These are phyloP conservation scores for Sugiyamaella japonica DNA, from an alignment of 1,139 yeast genomes.

Conservation along the genomic window DNA sequence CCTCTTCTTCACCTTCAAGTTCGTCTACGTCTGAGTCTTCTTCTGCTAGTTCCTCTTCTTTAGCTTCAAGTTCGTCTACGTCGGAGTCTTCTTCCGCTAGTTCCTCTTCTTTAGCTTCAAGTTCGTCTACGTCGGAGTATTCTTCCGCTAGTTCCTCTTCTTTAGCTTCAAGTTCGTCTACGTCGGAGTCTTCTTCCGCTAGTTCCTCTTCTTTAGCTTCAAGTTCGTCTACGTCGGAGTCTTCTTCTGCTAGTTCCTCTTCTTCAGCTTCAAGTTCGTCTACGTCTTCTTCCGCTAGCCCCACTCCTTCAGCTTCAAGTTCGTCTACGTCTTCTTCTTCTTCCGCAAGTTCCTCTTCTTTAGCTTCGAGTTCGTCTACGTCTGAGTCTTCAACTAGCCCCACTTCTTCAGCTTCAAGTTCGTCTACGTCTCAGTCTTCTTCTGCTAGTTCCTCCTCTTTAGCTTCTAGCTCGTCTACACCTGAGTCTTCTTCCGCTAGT, in stretches of 20 bases:
- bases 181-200: no score
- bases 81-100: no score
- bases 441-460: background rate
- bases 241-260: background rate
- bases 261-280: no score
- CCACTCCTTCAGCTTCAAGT: background rate
- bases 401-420: background rate
- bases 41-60: no score
- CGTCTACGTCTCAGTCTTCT: background rate
- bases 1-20: constrained; percentile 6
- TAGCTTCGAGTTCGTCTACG: background rate
- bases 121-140: background rate
- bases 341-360: background rate
- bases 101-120: background rate
- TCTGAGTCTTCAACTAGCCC: background rate
- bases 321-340: background rate
- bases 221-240: background rate
- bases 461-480: constrained; percentile 3
- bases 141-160: background rate
- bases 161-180: background rate
- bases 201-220: background rate
- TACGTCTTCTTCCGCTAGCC: background rate
- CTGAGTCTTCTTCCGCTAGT: background rate
- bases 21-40: no score
- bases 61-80: no score